Evolutionary conservation across 2,329 filamentous ascomycete species (phyloP), one percentile per base, ranked within the genome.

Genomic region (Monosporascus ibericus): DNA sequence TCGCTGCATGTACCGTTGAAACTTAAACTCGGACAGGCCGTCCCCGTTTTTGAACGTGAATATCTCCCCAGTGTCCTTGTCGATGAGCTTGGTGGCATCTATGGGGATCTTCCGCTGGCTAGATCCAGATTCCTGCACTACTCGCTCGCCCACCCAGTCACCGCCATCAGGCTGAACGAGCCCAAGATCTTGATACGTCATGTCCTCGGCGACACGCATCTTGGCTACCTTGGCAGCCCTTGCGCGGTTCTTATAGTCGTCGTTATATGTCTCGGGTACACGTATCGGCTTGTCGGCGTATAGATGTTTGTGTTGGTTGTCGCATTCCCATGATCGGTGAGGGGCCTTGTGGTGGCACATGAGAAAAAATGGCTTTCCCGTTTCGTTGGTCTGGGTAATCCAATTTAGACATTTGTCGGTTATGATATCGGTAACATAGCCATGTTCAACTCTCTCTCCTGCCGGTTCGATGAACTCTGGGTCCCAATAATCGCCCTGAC

Each of bases 341-440:
- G 78, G 77, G 1, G 78, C 78, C 56, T 81, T 81, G 60, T 81
- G 77, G 55, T 80, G 78, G 58, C 76, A 80, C 77, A 81, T 80
- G 44, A 78, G 58, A 58, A 79, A 80, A 62, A 80, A 80, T 0
- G 76, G 76, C 52, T 66, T 66, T 40, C 67, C 65, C 7, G 67
- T 64, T 20, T 69, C 63, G 11, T 63, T 57, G 2, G 49, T 52
- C 36, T 62, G 47, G 36, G 65, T 59, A 18, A 78, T 70, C 59
- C 68, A 78, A 27, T 71, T 59, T 5, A 80, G 55, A 24, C 67
- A 72, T 61, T 77, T 79, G 52, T 79, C 71, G 0, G 75, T 78
- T 53, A 80, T 79, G 53, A 79, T 72, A 37, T 80, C 76, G 0
- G 77, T 79, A 0, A 70, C 76, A 51, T 80, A 80, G 0, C 77